Evolutionary conservation across 371 early-diverging fungal genomes (phyloP), one percentile per base, ranked within the genome.

Genomic region (Paraphysoderma sedebokerense): DNA sequence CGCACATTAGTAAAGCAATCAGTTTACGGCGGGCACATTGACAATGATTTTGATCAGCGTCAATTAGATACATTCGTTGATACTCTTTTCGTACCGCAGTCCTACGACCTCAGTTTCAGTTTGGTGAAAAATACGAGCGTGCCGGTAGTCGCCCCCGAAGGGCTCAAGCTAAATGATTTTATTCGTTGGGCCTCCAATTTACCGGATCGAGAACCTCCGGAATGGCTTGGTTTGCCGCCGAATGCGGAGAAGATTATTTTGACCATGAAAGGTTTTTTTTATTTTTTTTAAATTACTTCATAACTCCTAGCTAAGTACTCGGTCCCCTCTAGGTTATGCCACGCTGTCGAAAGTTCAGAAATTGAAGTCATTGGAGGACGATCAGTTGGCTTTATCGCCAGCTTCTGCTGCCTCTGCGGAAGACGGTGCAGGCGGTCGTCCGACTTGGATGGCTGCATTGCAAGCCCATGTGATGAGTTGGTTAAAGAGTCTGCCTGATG

Each of bases 21-120:
- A 11, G 85, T 96, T 36, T 97, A 97, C 53, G 98, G 98, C 58
- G 95, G 93, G 35, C 83, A 92, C 49, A 83, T 98, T 50, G 98
- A 97, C 61, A 87, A 77, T 48, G 87, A 79, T 24, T 81, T 74
- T 42, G 98, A 98, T 63, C 90, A 91, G 52, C 70, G 66, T 15
- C 56, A 92, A 22, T 63, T 98, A 36, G 81, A 87, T 33, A 79
- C 82, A n/a, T 89, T 98, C 62, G 87, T 96, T 11, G 70, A 79
- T 35, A 59, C 72, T 1, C 62, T 92, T 46, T 92, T 98, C 63
- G 61, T 63, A 0, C 72, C 91, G n/a, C 71, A 70, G 41, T 76
- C 83, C 39, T 98, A 81, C 46, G 84, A 89, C 49, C 53, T 79
- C 22, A 79, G 82, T 53, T 92, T 87, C 57, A 61, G 70, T 15